Conservation (phyloP, 345 rosid species). For the Salix koriyanagi region DNA sequence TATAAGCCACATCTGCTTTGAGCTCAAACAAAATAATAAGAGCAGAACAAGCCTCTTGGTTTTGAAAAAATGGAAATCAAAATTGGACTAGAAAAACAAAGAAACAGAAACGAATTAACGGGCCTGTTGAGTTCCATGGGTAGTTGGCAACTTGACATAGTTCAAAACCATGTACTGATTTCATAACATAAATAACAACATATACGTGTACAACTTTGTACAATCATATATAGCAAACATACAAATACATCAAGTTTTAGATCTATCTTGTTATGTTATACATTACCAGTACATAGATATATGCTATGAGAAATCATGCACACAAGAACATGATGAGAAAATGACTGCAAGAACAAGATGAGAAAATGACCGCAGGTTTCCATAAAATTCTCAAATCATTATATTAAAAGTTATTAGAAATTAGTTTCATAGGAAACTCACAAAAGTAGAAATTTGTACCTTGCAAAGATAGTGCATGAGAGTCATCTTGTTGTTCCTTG, state of each 20-base stretch:
- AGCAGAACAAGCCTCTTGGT: not conserved
- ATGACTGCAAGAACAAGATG: not conserved
- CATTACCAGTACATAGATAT: not conserved
- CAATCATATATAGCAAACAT: not conserved
- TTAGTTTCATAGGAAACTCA: not conserved
- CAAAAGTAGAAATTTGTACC: slow-evolving; percentile 38
- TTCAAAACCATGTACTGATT: not conserved
- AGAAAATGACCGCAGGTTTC: not conserved
- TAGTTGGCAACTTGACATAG: not conserved
- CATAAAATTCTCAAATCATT: not conserved
- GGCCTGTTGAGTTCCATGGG: not conserved
- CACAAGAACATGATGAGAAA: not conserved
- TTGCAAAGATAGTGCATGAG: slow-evolving; percentile 98
- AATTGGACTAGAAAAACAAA: not conserved
- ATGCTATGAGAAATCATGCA: not conserved
- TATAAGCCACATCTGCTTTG: not conserved
- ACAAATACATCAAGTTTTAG: not conserved
- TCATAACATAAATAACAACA: not conserved
- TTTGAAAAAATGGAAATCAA: not conserved
- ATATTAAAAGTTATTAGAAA: not conserved
- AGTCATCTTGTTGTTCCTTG: slow-evolving; percentile 84
- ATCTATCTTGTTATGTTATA: not conserved
- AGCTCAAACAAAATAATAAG: not conserved
- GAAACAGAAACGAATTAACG: not conserved
- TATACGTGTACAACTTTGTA: not conserved